Base-by-base conservation (phyloP, 192 early-diverging fungal species). In the Podila verticillata region DNA sequence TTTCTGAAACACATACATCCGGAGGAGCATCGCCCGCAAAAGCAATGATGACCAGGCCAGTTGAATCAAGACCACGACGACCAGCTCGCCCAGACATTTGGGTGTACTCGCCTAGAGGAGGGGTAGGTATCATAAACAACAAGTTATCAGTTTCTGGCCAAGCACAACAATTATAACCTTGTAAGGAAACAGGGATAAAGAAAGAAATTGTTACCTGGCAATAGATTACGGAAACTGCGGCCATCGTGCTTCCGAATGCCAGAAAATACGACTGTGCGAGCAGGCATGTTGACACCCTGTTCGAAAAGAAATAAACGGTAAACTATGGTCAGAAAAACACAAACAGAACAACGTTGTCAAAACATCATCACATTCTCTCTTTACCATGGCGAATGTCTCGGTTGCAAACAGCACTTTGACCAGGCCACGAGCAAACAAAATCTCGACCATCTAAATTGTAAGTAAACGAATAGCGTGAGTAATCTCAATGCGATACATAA, bases 71-170 rank as follows among this genome's bases (percentile, higher is more conserved):
- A 9, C 96, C 96, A 86, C 97, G 93, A 65, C 98, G 89, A 56
- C 98, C 98, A 49, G 98, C 98, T 57, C 98, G 91, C 0, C 98
- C 98, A 17, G 95, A 95, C 98, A 99, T 99, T 89, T 99, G 98
- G 6, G 95, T 99, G 81, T 99, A 99, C 74, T 99, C 98, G 58
- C 95, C 93, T 92, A 67, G 15, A 4, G 0, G 2, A 22, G 31
- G 7, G 9, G 61, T 7, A 66, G 17, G 24, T 31, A 48, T 20
- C 5, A 48, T 26, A 48, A 35, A 59, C 54, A 61, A 68, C 51
- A 48, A 5, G 17, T 29, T 6, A 24, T 36, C 8, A 44, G 39
- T 44, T 17, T 15, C 13, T 44, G 12, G 2, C 73, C 29, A 44
- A 34, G 83, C 17, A 31, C 17, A 82, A 66, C 65, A 26, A 85